A percentile compares a stretch with the other conserved stretches of the same genome.
phyloP scores from a whole-genome alignment of 139 green algal species.

The Chlamydomonas sphaeroides region DNA sequence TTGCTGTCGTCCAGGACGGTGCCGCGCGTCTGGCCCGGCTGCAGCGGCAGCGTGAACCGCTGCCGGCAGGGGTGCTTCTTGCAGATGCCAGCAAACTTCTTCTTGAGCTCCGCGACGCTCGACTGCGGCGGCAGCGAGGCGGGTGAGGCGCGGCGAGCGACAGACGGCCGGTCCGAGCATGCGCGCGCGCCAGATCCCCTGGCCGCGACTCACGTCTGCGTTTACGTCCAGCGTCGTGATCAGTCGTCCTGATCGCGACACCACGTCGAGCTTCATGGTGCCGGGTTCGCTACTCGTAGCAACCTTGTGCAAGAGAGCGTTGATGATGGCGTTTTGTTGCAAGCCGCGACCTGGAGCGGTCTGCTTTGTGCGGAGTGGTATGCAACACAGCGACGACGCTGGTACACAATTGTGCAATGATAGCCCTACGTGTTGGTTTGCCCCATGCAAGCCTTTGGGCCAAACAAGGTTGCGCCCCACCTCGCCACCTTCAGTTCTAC shows the following conservation, averaged over 20 bases:
- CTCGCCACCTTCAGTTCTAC: too few relatives aligned
- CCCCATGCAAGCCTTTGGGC: too few relatives aligned
- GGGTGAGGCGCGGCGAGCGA: neutral
- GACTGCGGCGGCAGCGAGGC: conserved; percentile 60
- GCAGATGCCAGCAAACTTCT: conserved; percentile 63
- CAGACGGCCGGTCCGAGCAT: neutral
- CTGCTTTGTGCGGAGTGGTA: too few relatives aligned
- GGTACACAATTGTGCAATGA: too few relatives aligned
- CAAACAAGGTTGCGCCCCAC: too few relatives aligned
- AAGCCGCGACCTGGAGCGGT: too few relatives aligned
- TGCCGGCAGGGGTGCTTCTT: conserved; percentile 78
- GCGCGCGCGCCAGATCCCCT: neutral
- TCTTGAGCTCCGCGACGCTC: conserved; percentile 84
- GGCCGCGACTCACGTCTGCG: conserved; percentile 41
- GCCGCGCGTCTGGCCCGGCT: conserved; percentile 69
- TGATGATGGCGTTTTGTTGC: too few relatives aligned
- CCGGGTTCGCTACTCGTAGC: too few relatives aligned
- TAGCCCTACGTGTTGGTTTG: too few relatives aligned
- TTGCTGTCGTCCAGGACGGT: conserved; percentile 67
- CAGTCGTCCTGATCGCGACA: conserved; percentile 56
- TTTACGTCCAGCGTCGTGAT: conserved; percentile 58
- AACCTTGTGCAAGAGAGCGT: too few relatives aligned
- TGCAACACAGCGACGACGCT: too few relatives aligned
- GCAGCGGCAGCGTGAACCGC: conserved; percentile 77
- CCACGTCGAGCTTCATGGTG: conserved; percentile 60